Conservation (phyloP, 805 yeast species). For the Ogataea paraovalis region DNA sequence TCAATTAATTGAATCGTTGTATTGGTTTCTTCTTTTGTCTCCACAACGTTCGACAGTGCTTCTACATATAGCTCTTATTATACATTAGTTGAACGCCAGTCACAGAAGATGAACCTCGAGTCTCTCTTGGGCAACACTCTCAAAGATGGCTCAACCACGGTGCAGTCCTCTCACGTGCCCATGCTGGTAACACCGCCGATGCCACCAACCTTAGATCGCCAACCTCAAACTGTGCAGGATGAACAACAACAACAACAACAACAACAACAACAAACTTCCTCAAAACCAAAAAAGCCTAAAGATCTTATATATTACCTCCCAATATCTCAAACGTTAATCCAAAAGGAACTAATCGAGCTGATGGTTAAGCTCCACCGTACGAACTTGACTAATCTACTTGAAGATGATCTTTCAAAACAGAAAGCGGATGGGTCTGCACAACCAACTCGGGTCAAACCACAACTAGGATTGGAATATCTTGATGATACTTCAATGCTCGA, state of each 20-base stretch:
- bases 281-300: slow-evolving; percentile 4
- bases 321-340: slow-evolving; percentile 40
- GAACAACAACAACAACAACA: neutral
- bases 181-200: neutral
- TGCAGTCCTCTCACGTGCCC: neutral
- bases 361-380: slow-evolving; percentile 39
- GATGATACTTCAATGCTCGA: slow-evolving; percentile 34
- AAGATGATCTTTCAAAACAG: neutral
- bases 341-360: slow-evolving; percentile 40
- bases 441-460: neutral
- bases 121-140: neutral
- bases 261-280: neutral
- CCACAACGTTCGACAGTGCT: too few species aligned
- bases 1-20: too few species aligned
- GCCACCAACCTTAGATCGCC: neutral
- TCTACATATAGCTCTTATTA: too few species aligned
- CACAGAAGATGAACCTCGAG: slow-evolving; percentile 1
- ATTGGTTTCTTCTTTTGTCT: too few species aligned
- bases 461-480: slow-evolving; percentile 11
- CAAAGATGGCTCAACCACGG: neutral
- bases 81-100: too few species aligned
- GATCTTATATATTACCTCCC: slow-evolving; percentile 34
- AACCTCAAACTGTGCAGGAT: neutral
- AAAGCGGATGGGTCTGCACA: slow-evolving; percentile 1
- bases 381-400: slow-evolving; percentile 15